A percentile compares a stretch with the other conserved stretches of the same genome.
Conservation (phyloP, 2,329 filamentous ascomycete species). For the Aspergillus brasiliensis region DNA sequence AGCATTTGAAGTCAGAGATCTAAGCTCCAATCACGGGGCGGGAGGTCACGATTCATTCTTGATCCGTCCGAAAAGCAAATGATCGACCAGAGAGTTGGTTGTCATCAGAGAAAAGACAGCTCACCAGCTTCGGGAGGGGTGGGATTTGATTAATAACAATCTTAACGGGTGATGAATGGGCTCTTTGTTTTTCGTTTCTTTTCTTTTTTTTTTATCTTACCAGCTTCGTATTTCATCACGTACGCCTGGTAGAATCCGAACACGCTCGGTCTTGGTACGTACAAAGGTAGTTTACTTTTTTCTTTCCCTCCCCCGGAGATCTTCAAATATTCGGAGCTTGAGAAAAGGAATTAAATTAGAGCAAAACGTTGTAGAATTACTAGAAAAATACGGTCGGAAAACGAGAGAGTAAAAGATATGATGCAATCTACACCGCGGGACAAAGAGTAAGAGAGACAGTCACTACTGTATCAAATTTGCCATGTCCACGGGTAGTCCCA, state of each 20-base stretch:
- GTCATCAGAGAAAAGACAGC: conserved; percentile 21
- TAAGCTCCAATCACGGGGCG: conserved; percentile 19
- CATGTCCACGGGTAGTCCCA: neutral
- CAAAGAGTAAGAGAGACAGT: neutral
- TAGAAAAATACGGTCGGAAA: neutral
- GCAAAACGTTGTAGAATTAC: too few species aligned
- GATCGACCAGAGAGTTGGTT: conserved; percentile 21
- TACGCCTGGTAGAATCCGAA: neutral
- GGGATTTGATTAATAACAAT: conserved; percentile 10
- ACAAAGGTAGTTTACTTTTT: neutral
- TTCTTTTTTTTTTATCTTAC: neutral
- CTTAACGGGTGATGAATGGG: conserved; percentile 1
- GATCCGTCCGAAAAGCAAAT: conserved; percentile 24
- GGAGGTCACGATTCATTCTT: conserved; percentile 18
- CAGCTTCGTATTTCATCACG: neutral
- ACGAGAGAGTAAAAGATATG: neutral
- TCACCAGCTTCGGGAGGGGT: conserved; percentile 17
- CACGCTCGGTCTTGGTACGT: neutral
- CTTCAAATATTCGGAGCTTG: neutral
- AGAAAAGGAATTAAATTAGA: neutral
- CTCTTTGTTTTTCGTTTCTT: neutral
- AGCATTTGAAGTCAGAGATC: conserved; percentile 15
- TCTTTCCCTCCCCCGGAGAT: neutral
- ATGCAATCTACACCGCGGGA: neutral
- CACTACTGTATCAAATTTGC: neutral